A percentile compares a stretch with the other conserved stretches of the same genome.
These are phyloP conservation scores for Hibiscus syriacus DNA, from an alignment of 345 rosid species.

Conservation along the genomic window DNA sequence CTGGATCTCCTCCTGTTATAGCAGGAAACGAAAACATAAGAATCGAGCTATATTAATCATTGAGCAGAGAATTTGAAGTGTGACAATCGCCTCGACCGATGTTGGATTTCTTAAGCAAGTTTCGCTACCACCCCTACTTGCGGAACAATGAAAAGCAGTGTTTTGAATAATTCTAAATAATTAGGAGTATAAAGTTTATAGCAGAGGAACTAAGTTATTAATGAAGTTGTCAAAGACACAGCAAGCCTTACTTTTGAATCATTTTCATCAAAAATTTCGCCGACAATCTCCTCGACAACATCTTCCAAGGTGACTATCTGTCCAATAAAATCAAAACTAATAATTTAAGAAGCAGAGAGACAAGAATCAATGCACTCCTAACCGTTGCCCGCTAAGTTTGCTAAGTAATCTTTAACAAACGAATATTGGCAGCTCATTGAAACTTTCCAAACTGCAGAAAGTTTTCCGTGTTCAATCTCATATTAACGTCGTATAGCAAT, in stretches of 20 bases:
- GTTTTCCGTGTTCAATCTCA: too few species aligned
- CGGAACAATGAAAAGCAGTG: background rate
- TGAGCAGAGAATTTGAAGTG: background rate
- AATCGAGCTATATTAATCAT: background rate
- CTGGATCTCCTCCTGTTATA: slow-evolving; percentile 87
- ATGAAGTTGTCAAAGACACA: background rate
- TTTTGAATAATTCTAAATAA: background rate
- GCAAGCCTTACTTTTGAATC: slow-evolving; percentile 75
- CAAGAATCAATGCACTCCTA: background rate
- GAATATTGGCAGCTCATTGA: too few species aligned
- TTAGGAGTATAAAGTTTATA: background rate
- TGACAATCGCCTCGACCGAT: background rate
- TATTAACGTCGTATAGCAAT: background rate
- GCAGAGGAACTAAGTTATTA: background rate
- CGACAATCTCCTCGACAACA: slow-evolving; percentile 96
- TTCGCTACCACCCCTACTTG: background rate
- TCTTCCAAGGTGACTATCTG: slow-evolving; percentile 96
- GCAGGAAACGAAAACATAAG: slow-evolving; percentile 3
- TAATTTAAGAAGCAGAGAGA: background rate
- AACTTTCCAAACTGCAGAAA: too few species aligned
- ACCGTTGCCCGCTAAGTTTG: background rate
- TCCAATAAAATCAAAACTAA: slow-evolving; percentile 7
- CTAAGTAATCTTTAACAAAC: too few species aligned
- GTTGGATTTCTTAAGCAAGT: background rate
- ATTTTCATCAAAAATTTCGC: slow-evolving; percentile 95